Percentiles rank a stretch among this genome's conserved stretches.
These are phyloP conservation scores for Candida pseudofarinosa DNA, from an alignment of 805 yeast species.

Conservation along the genomic window DNA sequence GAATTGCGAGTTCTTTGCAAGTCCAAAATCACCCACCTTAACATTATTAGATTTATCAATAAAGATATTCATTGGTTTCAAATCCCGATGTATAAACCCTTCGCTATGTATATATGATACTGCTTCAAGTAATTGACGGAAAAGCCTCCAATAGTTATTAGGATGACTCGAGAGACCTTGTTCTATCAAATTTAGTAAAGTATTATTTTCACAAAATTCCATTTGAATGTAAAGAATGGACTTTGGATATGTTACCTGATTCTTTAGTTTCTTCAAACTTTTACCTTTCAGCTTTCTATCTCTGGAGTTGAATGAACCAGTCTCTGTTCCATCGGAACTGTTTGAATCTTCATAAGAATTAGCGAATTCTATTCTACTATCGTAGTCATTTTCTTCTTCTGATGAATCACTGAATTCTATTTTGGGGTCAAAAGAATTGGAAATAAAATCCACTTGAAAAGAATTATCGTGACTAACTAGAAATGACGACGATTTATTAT, in stretches of 20 bases:
- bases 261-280: conserved; percentile 1
- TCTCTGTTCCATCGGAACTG: conserved; percentile 5
- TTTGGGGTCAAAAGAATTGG: conserved; percentile 56
- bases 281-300: conserved; percentile 1
- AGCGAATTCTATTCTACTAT: conserved; percentile 32
- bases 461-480: conserved; percentile 20
- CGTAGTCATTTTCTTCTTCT: conserved; percentile 18
- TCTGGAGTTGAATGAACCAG: not conserved
- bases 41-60: conserved; percentile 86
- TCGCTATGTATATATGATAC: conserved; percentile 86
- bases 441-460: conserved; percentile 60
- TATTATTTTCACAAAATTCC: conserved; percentile 97
- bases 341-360: conserved; percentile 14
- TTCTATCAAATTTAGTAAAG: conserved; percentile 75
- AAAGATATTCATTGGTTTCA: conserved; percentile 93
- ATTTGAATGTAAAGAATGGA: conserved; percentile 90
- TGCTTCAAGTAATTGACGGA: conserved; percentile 86
- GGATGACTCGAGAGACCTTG: conserved; percentile 65
- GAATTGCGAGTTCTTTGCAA: conserved; percentile 82
- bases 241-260: conserved; percentile 6
- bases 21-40: conserved; percentile 95
- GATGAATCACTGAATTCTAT: conserved; percentile 48
- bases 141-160: conserved; percentile 84
- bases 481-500: conserved; percentile 18
- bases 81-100: conserved; percentile 92